phyloP scores from a whole-genome alignment of 2,329 filamentous ascomycete species.

The Cordyceps militaris region DNA sequence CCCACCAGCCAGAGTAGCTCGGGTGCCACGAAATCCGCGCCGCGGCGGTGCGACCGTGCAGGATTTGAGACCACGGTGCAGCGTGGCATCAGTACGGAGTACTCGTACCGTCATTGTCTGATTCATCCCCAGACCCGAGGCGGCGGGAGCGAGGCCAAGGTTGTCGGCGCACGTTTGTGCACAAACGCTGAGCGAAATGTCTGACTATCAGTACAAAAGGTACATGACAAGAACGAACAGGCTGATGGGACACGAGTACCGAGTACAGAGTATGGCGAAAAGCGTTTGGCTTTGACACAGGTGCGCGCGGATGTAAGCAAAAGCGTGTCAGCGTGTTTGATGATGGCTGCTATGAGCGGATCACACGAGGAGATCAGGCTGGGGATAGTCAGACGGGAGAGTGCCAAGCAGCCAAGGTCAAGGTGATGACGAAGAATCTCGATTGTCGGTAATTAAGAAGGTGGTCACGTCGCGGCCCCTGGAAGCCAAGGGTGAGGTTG shows the following conservation, averaged over 20 bases:
- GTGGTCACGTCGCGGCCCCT: not conserved
- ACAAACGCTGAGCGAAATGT: not conserved
- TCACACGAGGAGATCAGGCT: not conserved
- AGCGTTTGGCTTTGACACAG: not conserved
- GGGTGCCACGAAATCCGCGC: not conserved
- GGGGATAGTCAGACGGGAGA: conserved; percentile 1
- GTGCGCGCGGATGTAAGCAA: conserved; percentile 1
- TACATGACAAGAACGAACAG: not conserved
- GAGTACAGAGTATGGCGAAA: not conserved
- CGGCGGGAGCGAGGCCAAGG: too few relatives aligned
- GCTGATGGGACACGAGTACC: not conserved
- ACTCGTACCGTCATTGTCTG: too few relatives aligned
- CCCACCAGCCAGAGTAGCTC: not conserved
- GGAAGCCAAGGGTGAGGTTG: not conserved
- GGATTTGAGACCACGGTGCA: not conserved
- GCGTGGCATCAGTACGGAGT: not conserved
- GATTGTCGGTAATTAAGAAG: conserved; percentile 3
- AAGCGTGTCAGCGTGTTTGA: not conserved
- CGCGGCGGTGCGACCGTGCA: not conserved
- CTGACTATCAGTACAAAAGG: not conserved
- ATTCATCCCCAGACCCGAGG: too few relatives aligned
- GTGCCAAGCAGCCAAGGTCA: not conserved
- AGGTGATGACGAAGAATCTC: conserved; percentile 1
- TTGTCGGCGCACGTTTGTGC: too few relatives aligned
- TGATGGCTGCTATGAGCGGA: not conserved